Conservation (phyloP, 1,139 yeast genomes). For the Saccharomyces pastorianus region DNA sequence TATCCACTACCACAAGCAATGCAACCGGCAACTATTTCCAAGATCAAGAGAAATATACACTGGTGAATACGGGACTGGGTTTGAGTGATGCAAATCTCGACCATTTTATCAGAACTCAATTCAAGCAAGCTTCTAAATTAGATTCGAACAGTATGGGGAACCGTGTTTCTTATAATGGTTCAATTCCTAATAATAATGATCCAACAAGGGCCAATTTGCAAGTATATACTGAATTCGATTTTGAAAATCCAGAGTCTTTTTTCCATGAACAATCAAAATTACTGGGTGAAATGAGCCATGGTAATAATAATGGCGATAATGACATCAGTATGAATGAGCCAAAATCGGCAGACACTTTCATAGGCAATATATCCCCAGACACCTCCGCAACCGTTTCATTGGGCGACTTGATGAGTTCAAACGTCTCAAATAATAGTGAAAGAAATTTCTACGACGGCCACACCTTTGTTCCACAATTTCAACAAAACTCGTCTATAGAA, state of each 20-base stretch:
- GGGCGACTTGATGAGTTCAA: slow-evolving; percentile 5
- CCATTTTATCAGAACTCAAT: slow-evolving; percentile 1
- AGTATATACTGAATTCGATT: slow-evolving; percentile 22
- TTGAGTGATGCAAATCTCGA: slow-evolving; percentile 8
- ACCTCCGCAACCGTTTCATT: slow-evolving; percentile 7
- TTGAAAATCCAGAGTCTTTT: slow-evolving; percentile 18
- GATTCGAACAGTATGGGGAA: background rate
- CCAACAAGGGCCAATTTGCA: slow-evolving; percentile 10
- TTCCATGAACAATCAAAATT: slow-evolving; percentile 11
- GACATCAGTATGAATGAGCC: slow-evolving; percentile 1
- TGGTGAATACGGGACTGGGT: slow-evolving; percentile 9
- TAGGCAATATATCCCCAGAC: slow-evolving; percentile 8
- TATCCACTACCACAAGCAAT: slow-evolving; percentile 16
- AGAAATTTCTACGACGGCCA: background rate
- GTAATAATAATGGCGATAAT: slow-evolving; percentile 3
- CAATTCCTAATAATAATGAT: background rate
- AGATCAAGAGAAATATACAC: slow-evolving; percentile 9
- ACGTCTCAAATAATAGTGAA: background rate
- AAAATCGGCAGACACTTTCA: background rate
- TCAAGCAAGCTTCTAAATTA: background rate
- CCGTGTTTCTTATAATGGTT: background rate
- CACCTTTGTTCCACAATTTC: background rate
- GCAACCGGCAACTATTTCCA: slow-evolving; percentile 5
- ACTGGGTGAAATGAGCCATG: background rate
- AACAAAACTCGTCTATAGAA: background rate